Conservation (phyloP, 2,329 filamentous ascomycete species). For the Paradendryphiella salina region DNA sequence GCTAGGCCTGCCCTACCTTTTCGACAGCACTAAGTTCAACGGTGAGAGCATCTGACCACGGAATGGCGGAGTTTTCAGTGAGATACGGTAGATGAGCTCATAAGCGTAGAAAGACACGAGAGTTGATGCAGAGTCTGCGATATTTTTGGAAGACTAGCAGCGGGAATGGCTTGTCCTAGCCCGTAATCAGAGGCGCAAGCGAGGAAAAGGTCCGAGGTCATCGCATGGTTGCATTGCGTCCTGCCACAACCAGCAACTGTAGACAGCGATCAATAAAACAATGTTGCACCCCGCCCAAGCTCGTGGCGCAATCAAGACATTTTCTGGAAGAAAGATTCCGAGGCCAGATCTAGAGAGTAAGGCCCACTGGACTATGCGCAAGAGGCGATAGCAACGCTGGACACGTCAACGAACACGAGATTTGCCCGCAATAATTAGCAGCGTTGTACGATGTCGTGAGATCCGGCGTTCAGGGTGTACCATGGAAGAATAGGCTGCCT, state of each 20-base stretch:
- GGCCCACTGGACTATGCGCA: background rate
- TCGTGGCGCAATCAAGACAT: constrained; percentile 16
- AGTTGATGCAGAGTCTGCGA: constrained; percentile 26
- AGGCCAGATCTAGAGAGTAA: background rate
- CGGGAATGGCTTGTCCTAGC: constrained; percentile 26
- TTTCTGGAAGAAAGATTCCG: background rate
- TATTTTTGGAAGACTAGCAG: constrained; percentile 42
- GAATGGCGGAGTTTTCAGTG: constrained; percentile 19
- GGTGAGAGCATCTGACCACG: constrained; percentile 36
- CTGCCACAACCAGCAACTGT: constrained; percentile 27
- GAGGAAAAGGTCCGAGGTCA: constrained; percentile 35
- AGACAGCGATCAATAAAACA: constrained; percentile 38
- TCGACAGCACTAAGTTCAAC: constrained; percentile 24
- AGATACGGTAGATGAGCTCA: constrained; percentile 37
- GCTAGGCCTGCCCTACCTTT: constrained; percentile 27
- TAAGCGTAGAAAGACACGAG: constrained; percentile 38
- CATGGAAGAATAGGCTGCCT: background rate
- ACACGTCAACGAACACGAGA: constrained; percentile 1
- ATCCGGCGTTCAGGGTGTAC: background rate
- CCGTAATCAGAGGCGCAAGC: constrained; percentile 22
- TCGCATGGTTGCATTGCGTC: constrained; percentile 36
- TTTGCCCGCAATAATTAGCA: background rate
- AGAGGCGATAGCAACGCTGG: background rate
- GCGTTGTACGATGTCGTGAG: background rate
- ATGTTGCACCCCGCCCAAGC: constrained; percentile 18